Evolutionary conservation across 768 basidiomycete species (phyloP).

Genomic region (Phaeolepiota aurea): DNA sequence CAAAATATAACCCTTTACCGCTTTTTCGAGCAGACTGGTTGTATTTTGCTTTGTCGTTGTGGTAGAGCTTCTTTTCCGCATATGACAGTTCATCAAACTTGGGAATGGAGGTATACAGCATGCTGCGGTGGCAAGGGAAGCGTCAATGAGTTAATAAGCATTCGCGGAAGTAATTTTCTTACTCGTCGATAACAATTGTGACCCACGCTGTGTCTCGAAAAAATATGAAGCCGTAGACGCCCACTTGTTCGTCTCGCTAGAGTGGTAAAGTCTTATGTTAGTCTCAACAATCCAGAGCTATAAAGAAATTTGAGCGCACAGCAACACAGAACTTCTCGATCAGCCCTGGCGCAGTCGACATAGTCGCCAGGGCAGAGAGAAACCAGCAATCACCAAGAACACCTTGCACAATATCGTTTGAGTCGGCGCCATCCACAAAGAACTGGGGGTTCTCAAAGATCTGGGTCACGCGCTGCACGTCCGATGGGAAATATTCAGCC

Average conservation of each 20-base stretch:
- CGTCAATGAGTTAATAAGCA: neutral
- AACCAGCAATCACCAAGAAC: constrained; percentile 50
- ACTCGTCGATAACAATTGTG: constrained; percentile 51
- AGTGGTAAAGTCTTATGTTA: no score
- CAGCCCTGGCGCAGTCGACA: constrained; percentile 36
- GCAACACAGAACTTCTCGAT: constrained; percentile 38
- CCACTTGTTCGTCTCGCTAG: constrained; percentile 41
- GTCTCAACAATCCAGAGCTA: no score
- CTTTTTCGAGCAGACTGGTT: constrained; percentile 35
- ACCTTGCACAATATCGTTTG: constrained; percentile 44
- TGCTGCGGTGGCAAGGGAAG: constrained; percentile 17
- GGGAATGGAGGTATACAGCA: constrained; percentile 39
- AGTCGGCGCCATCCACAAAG: constrained; percentile 35
- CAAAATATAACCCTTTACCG: constrained; percentile 40
- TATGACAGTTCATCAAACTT: constrained; percentile 40
- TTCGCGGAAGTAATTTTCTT: constrained; percentile 9
- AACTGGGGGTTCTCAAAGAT: constrained; percentile 48
- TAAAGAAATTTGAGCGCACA: no score
- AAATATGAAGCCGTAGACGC: constrained; percentile 54
- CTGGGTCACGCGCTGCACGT: constrained; percentile 34
- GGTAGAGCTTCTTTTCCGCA: constrained; percentile 35
- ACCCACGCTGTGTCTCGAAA: constrained; percentile 45
- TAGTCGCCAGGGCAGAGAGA: constrained; percentile 40
- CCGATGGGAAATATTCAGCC: constrained; percentile 22
- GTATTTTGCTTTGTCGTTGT: constrained; percentile 39